Conservation (phyloP, 2,329 filamentous ascomycete species). For the Coniochaeta ligniaria region DNA sequence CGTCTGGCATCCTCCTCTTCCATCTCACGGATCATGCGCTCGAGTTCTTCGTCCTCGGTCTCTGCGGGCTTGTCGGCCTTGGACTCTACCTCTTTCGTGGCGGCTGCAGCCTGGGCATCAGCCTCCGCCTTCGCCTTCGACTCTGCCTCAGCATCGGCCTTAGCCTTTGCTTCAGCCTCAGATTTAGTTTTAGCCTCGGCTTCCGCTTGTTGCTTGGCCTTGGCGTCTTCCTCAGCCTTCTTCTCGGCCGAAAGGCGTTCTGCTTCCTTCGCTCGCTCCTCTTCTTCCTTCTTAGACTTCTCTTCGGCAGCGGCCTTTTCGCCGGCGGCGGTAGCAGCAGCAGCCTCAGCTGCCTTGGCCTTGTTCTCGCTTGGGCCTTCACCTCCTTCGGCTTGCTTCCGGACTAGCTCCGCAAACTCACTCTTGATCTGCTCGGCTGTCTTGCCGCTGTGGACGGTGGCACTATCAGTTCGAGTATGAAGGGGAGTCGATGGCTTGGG, state of each 20-base stretch:
- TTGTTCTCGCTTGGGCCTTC: slow-evolving; percentile 21
- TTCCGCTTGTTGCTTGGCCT: slow-evolving; percentile 19
- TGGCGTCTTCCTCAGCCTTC: slow-evolving; percentile 18
- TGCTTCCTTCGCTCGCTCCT: slow-evolving; percentile 4
- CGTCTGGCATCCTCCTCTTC: slow-evolving; percentile 46
- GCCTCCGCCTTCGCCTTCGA: slow-evolving; percentile 24
- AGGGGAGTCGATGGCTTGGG: slow-evolving; percentile 65
- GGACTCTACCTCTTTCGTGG: slow-evolving; percentile 16
- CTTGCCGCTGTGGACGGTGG: slow-evolving; percentile 52
- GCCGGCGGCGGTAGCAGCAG: slow-evolving; percentile 10
- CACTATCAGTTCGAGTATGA: slow-evolving; percentile 66
- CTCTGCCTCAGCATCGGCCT: slow-evolving; percentile 22
- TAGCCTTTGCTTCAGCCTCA: slow-evolving; percentile 19
- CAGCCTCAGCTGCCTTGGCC: slow-evolving; percentile 21
- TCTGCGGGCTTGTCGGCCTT: slow-evolving; percentile 20
- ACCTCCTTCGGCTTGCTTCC: slow-evolving; percentile 45
- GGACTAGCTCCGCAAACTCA: slow-evolving; percentile 63
- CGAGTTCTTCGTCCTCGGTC: slow-evolving; percentile 42
- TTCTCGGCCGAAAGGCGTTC: slow-evolving; percentile 7
- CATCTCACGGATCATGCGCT: slow-evolving; percentile 56
- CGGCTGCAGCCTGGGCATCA: slow-evolving; percentile 21
- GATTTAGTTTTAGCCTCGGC: slow-evolving; percentile 16
- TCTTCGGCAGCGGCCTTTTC: slow-evolving; percentile 17
- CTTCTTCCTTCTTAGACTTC: slow-evolving; percentile 20
- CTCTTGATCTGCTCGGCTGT: slow-evolving; percentile 74